Percentiles rank a stretch among this genome's conserved stretches.
Conservation (phyloP, 306 rosid genomes). For the Vigna angularis region DNA sequence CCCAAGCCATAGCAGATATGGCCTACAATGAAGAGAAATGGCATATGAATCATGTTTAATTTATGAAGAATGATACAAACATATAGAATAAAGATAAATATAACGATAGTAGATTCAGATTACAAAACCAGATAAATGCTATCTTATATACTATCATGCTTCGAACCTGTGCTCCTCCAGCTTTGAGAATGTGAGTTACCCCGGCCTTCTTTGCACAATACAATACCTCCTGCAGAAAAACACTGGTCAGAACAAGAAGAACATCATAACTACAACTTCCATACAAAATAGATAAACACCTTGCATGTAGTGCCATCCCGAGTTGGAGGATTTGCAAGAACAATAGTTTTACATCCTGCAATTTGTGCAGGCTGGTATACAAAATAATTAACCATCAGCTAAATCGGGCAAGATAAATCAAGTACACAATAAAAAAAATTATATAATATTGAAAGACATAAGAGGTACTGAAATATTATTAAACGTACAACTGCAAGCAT, state of each 20-base stretch:
- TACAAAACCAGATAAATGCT: conserved; percentile 20
- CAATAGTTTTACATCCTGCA: conserved; percentile 92
- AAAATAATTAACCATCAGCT: conserved; percentile 44
- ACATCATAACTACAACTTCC: conserved; percentile 23
- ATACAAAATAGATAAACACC: conserved; percentile 56
- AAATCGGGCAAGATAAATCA: conserved; percentile 27
- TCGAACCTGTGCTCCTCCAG: conserved; percentile 98
- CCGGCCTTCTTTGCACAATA: conserved; percentile 99
- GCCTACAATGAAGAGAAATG: conserved; percentile 62
- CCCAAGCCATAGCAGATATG: conserved; percentile 98
- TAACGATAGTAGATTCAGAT: conserved; percentile 25
- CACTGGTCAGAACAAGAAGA: conserved; percentile 37
- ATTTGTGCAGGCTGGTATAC: conserved; percentile 87
- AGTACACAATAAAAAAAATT: conserved; percentile 15
- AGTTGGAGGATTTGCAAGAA: conserved; percentile 94
- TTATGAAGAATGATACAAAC: conserved; percentile 8
- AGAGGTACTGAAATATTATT: conserved; percentile 29
- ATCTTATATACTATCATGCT: conserved; percentile 40
- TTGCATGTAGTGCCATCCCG: conserved; percentile 88
- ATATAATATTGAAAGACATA: conserved; percentile 9
- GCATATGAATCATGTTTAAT: conserved; percentile 17
- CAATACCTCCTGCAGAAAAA: conserved; percentile 77
- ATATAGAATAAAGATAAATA: conserved; percentile 12
- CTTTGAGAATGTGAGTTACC: conserved; percentile 95
- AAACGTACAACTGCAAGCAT: conserved; percentile 96